Evolutionary conservation across 306 rosid genomes (phyloP), one percentile per base, ranked within the genome.

Genomic region (Sesbania bispinosa): DNA sequence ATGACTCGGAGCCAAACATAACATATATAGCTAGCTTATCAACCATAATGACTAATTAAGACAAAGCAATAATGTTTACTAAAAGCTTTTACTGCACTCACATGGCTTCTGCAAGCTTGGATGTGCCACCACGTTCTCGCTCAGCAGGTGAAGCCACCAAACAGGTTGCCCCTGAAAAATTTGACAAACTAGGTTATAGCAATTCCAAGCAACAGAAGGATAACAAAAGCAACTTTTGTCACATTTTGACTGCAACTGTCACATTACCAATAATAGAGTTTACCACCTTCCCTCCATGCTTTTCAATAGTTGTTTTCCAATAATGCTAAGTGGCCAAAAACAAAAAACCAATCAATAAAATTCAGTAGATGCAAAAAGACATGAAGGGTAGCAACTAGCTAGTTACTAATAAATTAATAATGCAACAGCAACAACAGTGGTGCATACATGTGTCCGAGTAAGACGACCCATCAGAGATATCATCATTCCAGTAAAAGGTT

Each of bases 401-500:
- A n/a, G n/a, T n/a, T n/a, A n/a, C n/a, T n/a, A n/a, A n/a, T 53
- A 38, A 21, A 47, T 30, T 7, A 61, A 11, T 38, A 29, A 2
- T 63, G 16, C 26, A 29, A 45, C 5, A 21, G 7, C 3, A 63
- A 18, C 15, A 51, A n/a, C n/a, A 60, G 19, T 53, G 24, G 10
- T 69, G 38, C 86, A 42, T 84, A 89, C 95, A 70, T 89, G 96
- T 62, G 97, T 89, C 58, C 85, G 39, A 21, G 81, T 65, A 48
- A 89, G 96, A 73, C 92, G 96, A 9, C 97, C 97, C 82, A 85
- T 90, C 5, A 94, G 70, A n/a, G 95, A 86, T 15, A 94, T 83
- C 75, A 67, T 79, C 92, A 89, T 87, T 69, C 92, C 96, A 5
- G 80, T 78, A 35, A 90, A 88, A 42, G 94, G 92, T 74, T 85